A percentile compares a stretch with the other conserved stretches of the same genome.
Conservation (phyloP, 192 early-diverging fungal genomes). For the Chytriomyces sp. region DNA sequence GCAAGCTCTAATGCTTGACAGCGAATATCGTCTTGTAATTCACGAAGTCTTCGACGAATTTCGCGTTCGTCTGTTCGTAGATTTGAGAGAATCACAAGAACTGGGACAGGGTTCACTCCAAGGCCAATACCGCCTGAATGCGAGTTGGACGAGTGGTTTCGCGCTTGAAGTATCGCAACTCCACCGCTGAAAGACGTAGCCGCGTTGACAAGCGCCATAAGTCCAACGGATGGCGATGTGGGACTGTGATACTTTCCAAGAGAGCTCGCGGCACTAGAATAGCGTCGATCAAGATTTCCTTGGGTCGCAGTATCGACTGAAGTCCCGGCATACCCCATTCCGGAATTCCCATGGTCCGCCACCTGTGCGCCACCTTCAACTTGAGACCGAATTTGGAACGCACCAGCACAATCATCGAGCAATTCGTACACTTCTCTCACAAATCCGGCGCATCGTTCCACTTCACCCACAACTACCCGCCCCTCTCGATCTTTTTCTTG, state of each 20-base stretch:
- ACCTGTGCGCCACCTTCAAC: too few species aligned
- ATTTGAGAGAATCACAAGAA: constrained; percentile 21
- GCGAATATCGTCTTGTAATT: constrained; percentile 54
- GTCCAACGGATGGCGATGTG: constrained; percentile 25
- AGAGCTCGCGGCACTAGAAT: constrained; percentile 13
- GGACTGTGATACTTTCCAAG: constrained; percentile 24
- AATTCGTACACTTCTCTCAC: constrained; percentile 37
- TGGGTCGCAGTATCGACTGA: background rate
- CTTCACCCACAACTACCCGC: constrained; percentile 21
- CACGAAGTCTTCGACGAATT: constrained; percentile 44
- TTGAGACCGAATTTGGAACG: constrained; percentile 16
- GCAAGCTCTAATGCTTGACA: constrained; percentile 41
- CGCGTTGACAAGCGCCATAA: constrained; percentile 31
- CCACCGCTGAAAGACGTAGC: background rate
- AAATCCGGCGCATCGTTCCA: constrained; percentile 33
- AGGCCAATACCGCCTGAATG: background rate
- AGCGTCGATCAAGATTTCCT: background rate
- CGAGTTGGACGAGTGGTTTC: background rate
- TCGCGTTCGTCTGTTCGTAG: constrained; percentile 30
- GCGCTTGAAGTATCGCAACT: background rate
- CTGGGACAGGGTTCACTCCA: background rate
- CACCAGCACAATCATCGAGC: constrained; percentile 36
- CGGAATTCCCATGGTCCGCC: too few species aligned
- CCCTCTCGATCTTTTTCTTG: constrained; percentile 29
- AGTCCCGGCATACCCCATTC: background rate